Evolutionary conservation across 352 stramenopile genomes (phyloP), one percentile per base, ranked within the genome.

Genomic region (Chrysophaeum taylorii): DNA sequence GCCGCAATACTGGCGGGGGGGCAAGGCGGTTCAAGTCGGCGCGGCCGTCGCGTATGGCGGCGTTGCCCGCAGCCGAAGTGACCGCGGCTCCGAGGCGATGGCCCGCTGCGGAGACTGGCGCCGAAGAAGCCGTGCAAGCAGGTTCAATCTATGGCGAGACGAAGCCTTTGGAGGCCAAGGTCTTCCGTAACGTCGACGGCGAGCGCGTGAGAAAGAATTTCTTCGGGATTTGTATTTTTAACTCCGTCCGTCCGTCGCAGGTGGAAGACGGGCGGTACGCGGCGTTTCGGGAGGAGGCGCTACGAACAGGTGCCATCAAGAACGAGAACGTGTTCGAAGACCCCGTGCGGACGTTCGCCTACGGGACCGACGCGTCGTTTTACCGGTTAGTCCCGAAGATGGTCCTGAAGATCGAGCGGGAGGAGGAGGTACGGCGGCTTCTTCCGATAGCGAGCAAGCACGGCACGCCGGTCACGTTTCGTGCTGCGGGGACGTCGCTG

Each of bases 341-440:
- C 29, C 53, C 53, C 15, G 53, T 64, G 16, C 53, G 53, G 27
- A 64, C 53, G 7, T 64, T 64, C 53, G 53, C 53, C 53, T 64
- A 64, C 53, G 53, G 53, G 27, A 64, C 53, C 7, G 53, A 64
- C 53, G 53, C 53, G 15, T 64, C 53, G 7, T 64, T 64, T 33
- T 64, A 64, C 53, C 53, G 53, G 12, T 25, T 64, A 9, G 41
- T 64, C 29, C 53, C 53, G 29, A 64, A 64, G 53, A 35, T 64
- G 15, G 53, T 64, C 15, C 53, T 64, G 27, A 64, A 64, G 53
- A 9, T 64, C 29, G 53, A 64, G 33, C 15, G 27, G 15, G 53
- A 64, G 33, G 29, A 9, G 27, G 53, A 64, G 53, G 41, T 64
- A 25, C 53, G n/a, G 15, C 23, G 12, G 27, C 53, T 64, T 4